phyloP scores from a whole-genome alignment of 1,139 yeast genomes.

The Pneumocystis carinii region DNA sequence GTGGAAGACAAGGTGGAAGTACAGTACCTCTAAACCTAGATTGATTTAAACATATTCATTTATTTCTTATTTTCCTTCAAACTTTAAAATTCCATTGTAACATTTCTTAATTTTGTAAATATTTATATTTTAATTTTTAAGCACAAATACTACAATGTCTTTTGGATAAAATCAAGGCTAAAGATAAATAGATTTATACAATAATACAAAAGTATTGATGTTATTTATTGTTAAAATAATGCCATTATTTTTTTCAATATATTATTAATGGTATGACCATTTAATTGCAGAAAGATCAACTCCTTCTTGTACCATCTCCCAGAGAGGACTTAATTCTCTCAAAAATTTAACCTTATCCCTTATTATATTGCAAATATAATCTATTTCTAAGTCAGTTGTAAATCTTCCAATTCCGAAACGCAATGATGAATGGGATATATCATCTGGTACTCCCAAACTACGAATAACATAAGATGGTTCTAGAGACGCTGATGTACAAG shows the following conservation, averaged over 20 bases:
- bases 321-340: conserved; percentile 84
- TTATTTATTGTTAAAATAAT: not conserved
- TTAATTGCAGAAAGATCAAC: conserved; percentile 84
- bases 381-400: conserved; percentile 91
- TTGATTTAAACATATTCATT: conserved; percentile 20
- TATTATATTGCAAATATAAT: conserved; percentile 79
- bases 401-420: conserved; percentile 95
- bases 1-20: conserved; percentile 66
- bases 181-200: not conserved
- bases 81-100: not conserved
- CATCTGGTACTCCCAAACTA: conserved; percentile 96
- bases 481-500: conserved; percentile 94
- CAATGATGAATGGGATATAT: conserved; percentile 76
- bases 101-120: not conserved
- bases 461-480: conserved; percentile 95
- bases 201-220: not conserved
- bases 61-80: not conserved
- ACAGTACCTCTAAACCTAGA: conserved; percentile 74
- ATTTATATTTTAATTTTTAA: not conserved
- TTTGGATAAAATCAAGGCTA: not conserved
- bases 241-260: not conserved
- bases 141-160: not conserved
- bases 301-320: conserved; percentile 99
- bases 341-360: conserved; percentile 78
- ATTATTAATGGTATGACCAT: conserved; percentile 83